These are phyloP conservation scores for Chytridium lagenaria DNA, from an alignment of 371 early-diverging fungal genomes.

Conservation along the genomic window DNA sequence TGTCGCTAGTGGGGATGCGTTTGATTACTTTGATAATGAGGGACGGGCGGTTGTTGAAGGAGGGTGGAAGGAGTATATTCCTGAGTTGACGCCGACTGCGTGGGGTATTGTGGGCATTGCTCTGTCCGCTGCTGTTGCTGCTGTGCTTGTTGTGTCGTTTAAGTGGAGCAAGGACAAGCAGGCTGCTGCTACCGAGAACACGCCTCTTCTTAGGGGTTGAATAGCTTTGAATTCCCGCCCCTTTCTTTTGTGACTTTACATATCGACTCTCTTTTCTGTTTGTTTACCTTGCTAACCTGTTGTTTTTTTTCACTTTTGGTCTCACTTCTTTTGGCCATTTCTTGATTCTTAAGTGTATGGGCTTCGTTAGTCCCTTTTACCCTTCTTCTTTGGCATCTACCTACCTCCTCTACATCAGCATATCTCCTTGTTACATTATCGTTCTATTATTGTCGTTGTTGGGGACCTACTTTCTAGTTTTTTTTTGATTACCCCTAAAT, in stretches of 20 bases:
- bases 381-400: no score
- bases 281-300: neutral
- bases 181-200: neutral
- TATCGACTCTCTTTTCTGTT: neutral
- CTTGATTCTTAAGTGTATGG: no score
- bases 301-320: neutral
- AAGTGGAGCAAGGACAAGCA: neutral
- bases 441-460: no score
- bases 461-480: no score
- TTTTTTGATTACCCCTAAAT: no score
- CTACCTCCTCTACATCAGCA: no score
- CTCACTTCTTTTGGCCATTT: no score
- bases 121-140: neutral
- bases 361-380: no score
- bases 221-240: no score
- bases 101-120: slow-evolving; percentile 1
- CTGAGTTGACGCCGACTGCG: neutral
- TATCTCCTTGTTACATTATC: no score
- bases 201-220: slow-evolving; percentile 3
- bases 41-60: neutral
- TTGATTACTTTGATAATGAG: slow-evolving; percentile 4
- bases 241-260: no score
- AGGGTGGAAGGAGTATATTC: neutral
- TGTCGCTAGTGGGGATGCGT: neutral
- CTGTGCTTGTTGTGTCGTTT: neutral